Conservation (phyloP, 225 moss, liverwort and hornwort species). For the Bryoerythrophyllum caledonicum region DNA sequence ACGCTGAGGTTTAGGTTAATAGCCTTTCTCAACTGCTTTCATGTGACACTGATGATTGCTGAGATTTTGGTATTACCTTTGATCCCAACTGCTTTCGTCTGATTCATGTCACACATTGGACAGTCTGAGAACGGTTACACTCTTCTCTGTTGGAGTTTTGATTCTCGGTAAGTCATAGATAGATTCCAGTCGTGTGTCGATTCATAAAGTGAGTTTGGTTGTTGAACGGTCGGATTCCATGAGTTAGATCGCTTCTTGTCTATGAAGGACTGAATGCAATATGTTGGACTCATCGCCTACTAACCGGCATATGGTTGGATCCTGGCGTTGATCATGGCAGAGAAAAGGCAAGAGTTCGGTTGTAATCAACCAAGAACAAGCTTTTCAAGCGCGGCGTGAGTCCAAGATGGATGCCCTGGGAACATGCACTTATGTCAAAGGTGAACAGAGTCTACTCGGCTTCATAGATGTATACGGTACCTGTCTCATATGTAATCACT, state of each 20-base stretch:
- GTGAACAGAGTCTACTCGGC: background rate
- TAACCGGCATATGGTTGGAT: background rate
- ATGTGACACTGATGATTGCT: background rate
- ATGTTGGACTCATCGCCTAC: too few species aligned
- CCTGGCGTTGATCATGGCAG: constrained; percentile 13
- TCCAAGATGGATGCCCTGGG: constrained; percentile 56
- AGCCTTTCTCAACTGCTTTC: too few species aligned
- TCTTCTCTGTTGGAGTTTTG: background rate
- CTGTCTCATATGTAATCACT: background rate
- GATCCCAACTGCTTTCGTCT: background rate
- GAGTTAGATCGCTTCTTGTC: background rate
- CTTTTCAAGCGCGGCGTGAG: constrained; percentile 34
- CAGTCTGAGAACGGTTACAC: background rate
- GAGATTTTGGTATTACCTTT: too few species aligned
- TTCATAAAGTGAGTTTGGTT: background rate
- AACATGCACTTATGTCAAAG: constrained; percentile 56
- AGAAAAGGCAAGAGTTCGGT: constrained; percentile 36
- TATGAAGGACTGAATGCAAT: background rate
- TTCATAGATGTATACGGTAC: background rate
- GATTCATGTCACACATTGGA: constrained; percentile 13
- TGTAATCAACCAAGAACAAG: constrained; percentile 38
- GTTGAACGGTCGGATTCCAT: constrained; percentile 5
- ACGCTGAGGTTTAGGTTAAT: too few species aligned
- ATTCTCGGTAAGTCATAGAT: background rate
- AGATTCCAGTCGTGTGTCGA: background rate